Conservation (phyloP, 2,329 filamentous ascomycete species). For the Tolypocladium sp. region DNA sequence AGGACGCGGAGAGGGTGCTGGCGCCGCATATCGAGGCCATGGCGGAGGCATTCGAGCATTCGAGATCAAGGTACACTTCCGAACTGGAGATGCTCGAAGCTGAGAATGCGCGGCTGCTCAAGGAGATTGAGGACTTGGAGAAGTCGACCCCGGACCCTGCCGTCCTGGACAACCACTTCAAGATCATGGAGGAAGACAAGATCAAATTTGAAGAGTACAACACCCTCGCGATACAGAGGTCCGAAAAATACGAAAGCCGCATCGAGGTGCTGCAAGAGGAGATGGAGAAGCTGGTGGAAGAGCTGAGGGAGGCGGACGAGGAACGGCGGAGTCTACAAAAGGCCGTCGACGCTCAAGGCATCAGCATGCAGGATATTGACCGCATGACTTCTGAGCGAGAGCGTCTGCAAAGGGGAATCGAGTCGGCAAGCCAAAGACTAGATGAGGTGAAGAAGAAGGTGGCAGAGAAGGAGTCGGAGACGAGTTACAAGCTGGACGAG, state of each 20-base stretch:
- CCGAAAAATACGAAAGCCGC: constrained; percentile 78
- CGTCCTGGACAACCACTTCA: constrained; percentile 79
- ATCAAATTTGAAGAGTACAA: constrained; percentile 96
- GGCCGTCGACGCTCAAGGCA: constrained; percentile 83
- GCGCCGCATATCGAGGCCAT: constrained; percentile 80
- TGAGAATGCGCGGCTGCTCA: constrained; percentile 69
- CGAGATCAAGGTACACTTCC: constrained; percentile 75
- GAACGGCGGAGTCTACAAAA: constrained; percentile 74
- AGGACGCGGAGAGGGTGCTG: constrained; percentile 70
- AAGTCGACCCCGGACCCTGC: constrained; percentile 77
- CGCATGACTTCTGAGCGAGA: constrained; percentile 96
- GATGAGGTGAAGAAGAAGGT: constrained; percentile 81
- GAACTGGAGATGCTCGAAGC: constrained; percentile 81
- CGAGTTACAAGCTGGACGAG: constrained; percentile 77
- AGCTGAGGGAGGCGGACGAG: constrained; percentile 71
- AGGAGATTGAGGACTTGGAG: constrained; percentile 84
- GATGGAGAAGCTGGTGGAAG: constrained; percentile 66
- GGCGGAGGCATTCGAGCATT: constrained; percentile 76
- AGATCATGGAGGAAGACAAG: constrained; percentile 89
- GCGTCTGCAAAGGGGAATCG: constrained; percentile 80
- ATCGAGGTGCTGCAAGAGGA: constrained; percentile 80
- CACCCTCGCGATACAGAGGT: constrained; percentile 68
- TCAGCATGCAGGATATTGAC: constrained; percentile 97
- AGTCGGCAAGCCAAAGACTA: constrained; percentile 63
- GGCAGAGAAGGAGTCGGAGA: constrained; percentile 79